phyloP scores from a whole-genome alignment of 495 filamentous ascomycete genomes.

The Aspergillus egyptiacus region DNA sequence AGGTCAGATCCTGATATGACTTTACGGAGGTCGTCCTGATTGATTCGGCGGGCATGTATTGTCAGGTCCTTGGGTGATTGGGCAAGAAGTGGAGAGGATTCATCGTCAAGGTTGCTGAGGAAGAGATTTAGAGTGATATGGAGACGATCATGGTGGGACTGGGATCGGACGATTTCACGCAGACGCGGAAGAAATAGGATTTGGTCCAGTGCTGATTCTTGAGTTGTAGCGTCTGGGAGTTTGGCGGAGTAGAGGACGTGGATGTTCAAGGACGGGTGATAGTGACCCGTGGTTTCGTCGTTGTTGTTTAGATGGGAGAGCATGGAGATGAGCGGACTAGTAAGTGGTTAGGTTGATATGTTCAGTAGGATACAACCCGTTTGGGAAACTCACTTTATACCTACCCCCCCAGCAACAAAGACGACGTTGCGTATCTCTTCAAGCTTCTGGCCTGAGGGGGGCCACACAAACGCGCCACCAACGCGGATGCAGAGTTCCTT shows the following conservation, averaged over 20 bases:
- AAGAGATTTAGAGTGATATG: conserved; percentile 36
- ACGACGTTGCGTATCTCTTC: conserved; percentile 50
- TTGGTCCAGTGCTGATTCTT: conserved; percentile 51
- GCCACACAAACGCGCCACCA: conserved; percentile 77
- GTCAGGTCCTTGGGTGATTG: conserved; percentile 26
- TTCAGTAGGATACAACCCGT: neutral
- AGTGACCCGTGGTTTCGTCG: conserved; percentile 11
- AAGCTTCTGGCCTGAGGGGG: conserved; percentile 44
- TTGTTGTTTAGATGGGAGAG: conserved; percentile 41
- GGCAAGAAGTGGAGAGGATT: conserved; percentile 4
- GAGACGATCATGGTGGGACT: conserved; percentile 25
- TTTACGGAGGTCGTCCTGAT: conserved; percentile 41
- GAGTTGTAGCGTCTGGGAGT: conserved; percentile 25
- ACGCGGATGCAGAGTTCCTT: conserved; percentile 59
- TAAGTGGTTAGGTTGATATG: neutral
- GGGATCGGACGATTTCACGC: conserved; percentile 34
- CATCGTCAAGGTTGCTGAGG: conserved; percentile 24
- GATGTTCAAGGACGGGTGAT: conserved; percentile 23
- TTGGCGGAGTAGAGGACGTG: conserved; percentile 43
- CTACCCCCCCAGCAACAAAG: conserved; percentile 77
- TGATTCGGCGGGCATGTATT: conserved; percentile 45
- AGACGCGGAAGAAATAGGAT: conserved; percentile 54
- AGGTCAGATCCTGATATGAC: conserved; percentile 37
- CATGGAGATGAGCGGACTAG: conserved; percentile 55
- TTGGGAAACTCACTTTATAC: conserved; percentile 55